Conservation (phyloP, 2,329 filamentous ascomycete genomes). For the Diatrype stigma region DNA sequence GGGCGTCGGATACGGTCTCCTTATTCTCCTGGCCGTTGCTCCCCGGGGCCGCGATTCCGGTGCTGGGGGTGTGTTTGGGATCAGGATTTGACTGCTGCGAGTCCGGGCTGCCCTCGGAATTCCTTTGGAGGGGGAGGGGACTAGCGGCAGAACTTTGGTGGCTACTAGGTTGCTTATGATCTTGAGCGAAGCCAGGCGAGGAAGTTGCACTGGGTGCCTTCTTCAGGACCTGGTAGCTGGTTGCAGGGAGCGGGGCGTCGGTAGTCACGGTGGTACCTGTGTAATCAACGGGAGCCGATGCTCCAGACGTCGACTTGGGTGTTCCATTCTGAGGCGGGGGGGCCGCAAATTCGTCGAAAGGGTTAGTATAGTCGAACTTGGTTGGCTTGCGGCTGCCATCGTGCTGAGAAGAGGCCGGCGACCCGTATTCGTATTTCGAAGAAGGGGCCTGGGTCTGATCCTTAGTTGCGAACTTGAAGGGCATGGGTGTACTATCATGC, state of each 20-base stretch:
- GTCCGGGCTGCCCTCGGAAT: conserved; percentile 26
- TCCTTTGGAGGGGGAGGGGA: conserved; percentile 36
- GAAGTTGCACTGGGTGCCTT: conserved; percentile 38
- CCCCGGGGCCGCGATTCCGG: conserved; percentile 3
- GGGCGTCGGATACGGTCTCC: conserved; percentile 68
- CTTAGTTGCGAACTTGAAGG: conserved; percentile 18
- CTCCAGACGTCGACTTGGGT: conserved; percentile 34
- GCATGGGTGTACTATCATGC: conserved; percentile 22
- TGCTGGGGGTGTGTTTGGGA: conserved; percentile 6
- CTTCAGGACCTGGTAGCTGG: conserved; percentile 46
- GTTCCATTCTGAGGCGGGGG: conserved; percentile 38
- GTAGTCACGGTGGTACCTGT: conserved; percentile 4
- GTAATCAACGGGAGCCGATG: conserved; percentile 18
- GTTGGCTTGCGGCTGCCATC: conserved; percentile 19
- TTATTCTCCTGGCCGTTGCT: conserved; percentile 32
- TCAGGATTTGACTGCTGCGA: conserved; percentile 20
- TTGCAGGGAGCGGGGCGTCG: conserved; percentile 25
- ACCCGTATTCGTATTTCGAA: conserved; percentile 22
- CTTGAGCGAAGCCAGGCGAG: conserved; percentile 36
- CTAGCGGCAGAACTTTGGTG: conserved; percentile 41
- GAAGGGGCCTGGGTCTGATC: conserved; percentile 21
- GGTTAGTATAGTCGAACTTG: conserved; percentile 34
- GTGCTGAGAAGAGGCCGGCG: conserved; percentile 23
- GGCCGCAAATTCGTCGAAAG: conserved; percentile 37
- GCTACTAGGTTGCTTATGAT: conserved; percentile 35